Evolutionary conservation across 768 basidiomycete species (phyloP), one percentile per base, ranked within the genome.

Genomic region (Boletus patriciae): DNA sequence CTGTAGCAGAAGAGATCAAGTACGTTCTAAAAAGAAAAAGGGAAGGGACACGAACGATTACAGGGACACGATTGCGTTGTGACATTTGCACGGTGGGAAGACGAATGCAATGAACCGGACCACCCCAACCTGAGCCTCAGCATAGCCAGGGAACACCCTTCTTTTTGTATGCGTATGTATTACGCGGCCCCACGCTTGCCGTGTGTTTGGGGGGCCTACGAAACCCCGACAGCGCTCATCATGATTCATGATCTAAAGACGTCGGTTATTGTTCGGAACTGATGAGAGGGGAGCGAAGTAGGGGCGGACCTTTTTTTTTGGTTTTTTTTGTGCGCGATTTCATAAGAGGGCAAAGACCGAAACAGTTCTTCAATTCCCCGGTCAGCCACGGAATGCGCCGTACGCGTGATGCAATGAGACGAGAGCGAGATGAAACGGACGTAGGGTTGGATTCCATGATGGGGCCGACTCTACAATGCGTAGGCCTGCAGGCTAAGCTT

Each of bases 21-120:
- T 13, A 58, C 25, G 36, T 52, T 55, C 34, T 41, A 19, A 12
- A 33, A 16, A 3, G 34, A 29, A 25, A 10, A 64, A 61, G 4
- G 65, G 45, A 15, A 37, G 27, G 34, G 41, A 49, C 37, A 52
- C 66, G 51, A 31, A 67, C 66, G 46, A 37, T 36, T 19, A 13
- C 27, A 36, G 62, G 42, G 46, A 34, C n/a, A 59, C 53, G 47
- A 52, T 52, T 61, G 62, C 64, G 57, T 64, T 51, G 59, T 44
- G 66, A 69, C 66, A 69, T 66, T 40, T 40, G 62, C 55, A 57
- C 52, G 57, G 62, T 56, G 36, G 27, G 49, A 64, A 52, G 50
- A 62, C 33, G 37, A n/a, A 33, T 40, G 55, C 29, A 58, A 48
- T 29, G 59, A 55, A 46, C 54, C 54, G 45, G 52, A 45, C 33